These are phyloP conservation scores for Anisogramma anomala DNA, from an alignment of 2,329 filamentous ascomycete species.

Conservation along the genomic window DNA sequence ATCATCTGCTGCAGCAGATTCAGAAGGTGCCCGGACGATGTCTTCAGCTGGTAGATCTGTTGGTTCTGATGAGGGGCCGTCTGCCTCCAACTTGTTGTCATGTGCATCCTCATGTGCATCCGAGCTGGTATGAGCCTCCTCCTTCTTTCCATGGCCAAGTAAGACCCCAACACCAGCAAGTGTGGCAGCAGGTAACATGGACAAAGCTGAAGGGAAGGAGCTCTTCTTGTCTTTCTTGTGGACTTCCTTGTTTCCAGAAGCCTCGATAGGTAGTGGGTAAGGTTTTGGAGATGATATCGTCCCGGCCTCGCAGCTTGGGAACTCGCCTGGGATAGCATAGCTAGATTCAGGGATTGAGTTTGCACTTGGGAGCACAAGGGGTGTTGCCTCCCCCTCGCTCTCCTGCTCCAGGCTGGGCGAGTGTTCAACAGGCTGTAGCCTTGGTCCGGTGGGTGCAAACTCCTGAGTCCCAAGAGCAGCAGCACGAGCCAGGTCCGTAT, in stretches of 20 bases:
- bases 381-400: background rate
- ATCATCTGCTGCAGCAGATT: background rate
- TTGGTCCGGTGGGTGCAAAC: slow-evolving; percentile 44
- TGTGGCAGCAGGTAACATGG: slow-evolving; percentile 15
- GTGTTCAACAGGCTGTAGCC: background rate
- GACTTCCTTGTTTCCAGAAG: background rate
- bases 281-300: background rate
- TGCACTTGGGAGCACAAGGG: background rate
- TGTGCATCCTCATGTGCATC: background rate
- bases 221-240: slow-evolving; percentile 6
- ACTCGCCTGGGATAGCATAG: slow-evolving; percentile 11
- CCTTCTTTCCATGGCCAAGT: slow-evolving; percentile 16
- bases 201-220: slow-evolving; percentile 15
- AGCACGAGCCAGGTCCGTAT: slow-evolving; percentile 26
- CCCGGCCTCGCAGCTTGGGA: background rate
- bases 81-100: background rate
- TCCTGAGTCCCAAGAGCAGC: slow-evolving; percentile 52
- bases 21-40: slow-evolving; percentile 5
- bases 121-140: background rate
- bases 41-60: background rate
- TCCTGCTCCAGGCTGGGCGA: slow-evolving; percentile 1
- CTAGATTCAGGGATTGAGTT: slow-evolving; percentile 10
- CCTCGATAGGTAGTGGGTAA: background rate
- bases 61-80: background rate
- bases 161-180: slow-evolving; percentile 17